phyloP scores from a whole-genome alignment of 768 basidiomycete species.

The Lactarius pseudohatsudake region DNA sequence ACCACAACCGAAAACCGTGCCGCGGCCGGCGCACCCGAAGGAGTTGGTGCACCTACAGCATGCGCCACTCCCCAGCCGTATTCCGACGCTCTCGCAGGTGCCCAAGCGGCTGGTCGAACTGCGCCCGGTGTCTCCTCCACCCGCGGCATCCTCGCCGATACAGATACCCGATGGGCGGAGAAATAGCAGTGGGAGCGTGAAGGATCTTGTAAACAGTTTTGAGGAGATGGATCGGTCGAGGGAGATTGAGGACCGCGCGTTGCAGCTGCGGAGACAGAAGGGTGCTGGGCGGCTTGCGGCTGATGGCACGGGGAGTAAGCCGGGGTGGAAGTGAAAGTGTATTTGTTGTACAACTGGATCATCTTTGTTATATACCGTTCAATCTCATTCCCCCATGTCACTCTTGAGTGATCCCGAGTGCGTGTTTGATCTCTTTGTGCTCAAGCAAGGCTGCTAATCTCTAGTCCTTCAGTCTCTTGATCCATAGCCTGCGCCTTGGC shows the following conservation, averaged over 20 bases:
- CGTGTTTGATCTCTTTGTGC: not conserved
- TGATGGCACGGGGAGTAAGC: conserved; percentile 22
- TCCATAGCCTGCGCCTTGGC: conserved; percentile 81
- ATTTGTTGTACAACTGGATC: not conserved
- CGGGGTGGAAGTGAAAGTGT: conserved; percentile 28
- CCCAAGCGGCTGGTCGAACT: conserved; percentile 60
- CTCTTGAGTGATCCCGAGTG: conserved; percentile 30
- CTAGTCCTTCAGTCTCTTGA: conserved; percentile 53
- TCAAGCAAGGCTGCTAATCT: not conserved
- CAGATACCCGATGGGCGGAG: conserved; percentile 44
- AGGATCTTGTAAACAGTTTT: conserved; percentile 64
- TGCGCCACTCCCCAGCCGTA: conserved; percentile 43
- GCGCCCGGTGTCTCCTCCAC: conserved; percentile 46
- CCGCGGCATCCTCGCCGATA: conserved; percentile 31
- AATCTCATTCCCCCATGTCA: conserved; percentile 19
- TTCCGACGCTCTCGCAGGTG: conserved; percentile 42
- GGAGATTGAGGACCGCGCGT: conserved; percentile 32
- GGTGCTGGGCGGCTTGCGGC: conserved; percentile 37
- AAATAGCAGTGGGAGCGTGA: conserved; percentile 70
- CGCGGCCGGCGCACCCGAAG: conserved; percentile 53
- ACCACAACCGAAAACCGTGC: conserved; percentile 51
- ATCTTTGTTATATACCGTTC: not conserved
- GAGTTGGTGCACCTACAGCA: conserved; percentile 64
- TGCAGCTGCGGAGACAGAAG: conserved; percentile 40
- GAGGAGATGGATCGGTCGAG: conserved; percentile 46